Base-by-base conservation (phyloP, 176 grass and related monocot genomes). In the Oryza glumipatula region DNA sequence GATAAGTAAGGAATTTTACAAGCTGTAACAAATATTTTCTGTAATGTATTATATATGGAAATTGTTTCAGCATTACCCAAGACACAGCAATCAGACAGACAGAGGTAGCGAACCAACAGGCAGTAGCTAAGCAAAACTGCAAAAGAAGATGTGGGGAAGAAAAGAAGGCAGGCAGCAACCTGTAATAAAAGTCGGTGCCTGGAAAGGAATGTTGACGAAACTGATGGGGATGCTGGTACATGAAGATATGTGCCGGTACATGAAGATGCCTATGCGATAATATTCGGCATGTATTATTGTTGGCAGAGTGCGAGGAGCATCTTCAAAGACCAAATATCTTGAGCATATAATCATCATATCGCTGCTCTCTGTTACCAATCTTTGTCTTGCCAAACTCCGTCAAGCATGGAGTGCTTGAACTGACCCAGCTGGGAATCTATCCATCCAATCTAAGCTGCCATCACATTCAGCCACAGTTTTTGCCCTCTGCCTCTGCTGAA, bases 201-300 rank as follows among this genome's bases (percentile, higher is more conserved):
- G 56, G 19, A 60, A 6, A 60, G 19, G 22, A n/a, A 60, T 21
- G 56, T 60, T 22, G 0, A 22, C 19, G 7, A 60, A 60, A 60
- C 6, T n/a, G 21, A 60, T 60, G 54, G 2, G 4, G 4, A 56
- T 56, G 51, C 5, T 16, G 33, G 35, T 9, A 9, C 4, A 36
- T 15, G 15, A 78, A 79, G 80, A 78, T 70, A 32, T 32, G 30
- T 32, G 51, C 51, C 51, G 33, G 35, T 9, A 9, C 4, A 36
- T 15, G 15, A 78, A 79, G 80, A 78, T 70, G 80, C 83, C 56
- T 44, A 86, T 26, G 52, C 46, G 67, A 77, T 82, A 77, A 82
- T 71, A 77, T 82, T 86, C 83, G 0, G 7, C 14, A 14, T 36
- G 86, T 47, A 64, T 65, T 68, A 13, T 46, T 58, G 54, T 58